These are phyloP conservation scores for Inonotus hispidus DNA, from an alignment of 1,284 basidiomycete species.

Conservation along the genomic window DNA sequence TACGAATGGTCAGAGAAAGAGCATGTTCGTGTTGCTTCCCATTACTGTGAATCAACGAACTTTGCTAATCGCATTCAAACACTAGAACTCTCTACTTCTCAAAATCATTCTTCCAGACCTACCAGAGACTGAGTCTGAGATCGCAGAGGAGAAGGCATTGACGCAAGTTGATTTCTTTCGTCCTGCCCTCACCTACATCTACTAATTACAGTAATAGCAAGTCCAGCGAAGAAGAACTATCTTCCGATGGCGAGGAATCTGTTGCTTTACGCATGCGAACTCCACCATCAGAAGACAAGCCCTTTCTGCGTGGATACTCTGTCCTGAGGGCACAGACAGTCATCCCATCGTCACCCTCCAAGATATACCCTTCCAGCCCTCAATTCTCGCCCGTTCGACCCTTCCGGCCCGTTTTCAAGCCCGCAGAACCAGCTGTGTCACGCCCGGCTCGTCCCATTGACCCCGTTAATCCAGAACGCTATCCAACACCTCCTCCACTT, in stretches of 20 bases:
- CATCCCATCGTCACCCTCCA: constrained; percentile 3
- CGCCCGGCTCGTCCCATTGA: constrained; percentile 5
- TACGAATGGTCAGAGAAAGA: constrained; percentile 36
- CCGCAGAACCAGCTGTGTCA: not conserved
- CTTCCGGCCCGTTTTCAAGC: not conserved
- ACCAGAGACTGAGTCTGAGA: constrained; percentile 9
- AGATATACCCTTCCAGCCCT: not conserved
- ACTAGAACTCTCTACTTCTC: constrained; percentile 27
- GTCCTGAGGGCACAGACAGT: not conserved
- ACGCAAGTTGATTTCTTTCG: not conserved
- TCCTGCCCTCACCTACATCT: not conserved
- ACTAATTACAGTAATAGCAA: not conserved
- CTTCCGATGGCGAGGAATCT: not conserved
- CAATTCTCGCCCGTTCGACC: not conserved
- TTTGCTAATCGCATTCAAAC: constrained; percentile 2
- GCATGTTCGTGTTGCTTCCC: constrained; percentile 18
- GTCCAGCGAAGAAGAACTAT: not conserved
- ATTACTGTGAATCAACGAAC: not conserved
- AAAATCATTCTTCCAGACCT: constrained; percentile 11
- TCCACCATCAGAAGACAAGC: constrained; percentile 9
- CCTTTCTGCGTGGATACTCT: constrained; percentile 16
- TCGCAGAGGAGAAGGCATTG: not conserved
- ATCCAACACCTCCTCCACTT: constrained; percentile 31
- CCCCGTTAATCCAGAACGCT: constrained; percentile 10
- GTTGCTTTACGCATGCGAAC: not conserved